Percentiles rank a stretch among this genome's conserved stretches.
Evolutionary conservation across 306 rosid genomes (phyloP).

Genomic region (Acacia confusa): DNA sequence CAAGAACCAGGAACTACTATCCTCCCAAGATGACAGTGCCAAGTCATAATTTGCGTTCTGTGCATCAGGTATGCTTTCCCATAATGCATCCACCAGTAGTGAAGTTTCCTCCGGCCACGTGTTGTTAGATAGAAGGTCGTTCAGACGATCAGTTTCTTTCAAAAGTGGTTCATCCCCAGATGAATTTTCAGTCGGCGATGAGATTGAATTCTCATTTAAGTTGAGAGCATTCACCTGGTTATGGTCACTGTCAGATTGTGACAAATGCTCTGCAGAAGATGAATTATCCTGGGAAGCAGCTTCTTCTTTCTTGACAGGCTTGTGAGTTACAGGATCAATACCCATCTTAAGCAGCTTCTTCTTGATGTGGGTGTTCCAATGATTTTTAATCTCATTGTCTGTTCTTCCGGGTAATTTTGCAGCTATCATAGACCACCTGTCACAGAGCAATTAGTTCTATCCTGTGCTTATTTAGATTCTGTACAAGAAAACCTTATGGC

Average conservation of each 20-base stretch:
- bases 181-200: conserved; percentile 52
- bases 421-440: conserved; percentile 95
- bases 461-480: background rate
- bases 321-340: conserved; percentile 84
- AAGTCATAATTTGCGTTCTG: conserved; percentile 30
- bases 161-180: conserved; percentile 53
- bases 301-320: conserved; percentile 60
- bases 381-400: conserved; percentile 88
- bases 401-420: conserved; percentile 86
- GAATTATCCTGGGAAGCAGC: conserved; percentile 35
- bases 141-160: conserved; percentile 53
- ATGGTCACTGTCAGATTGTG: conserved; percentile 30
- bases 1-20: conserved; percentile 63
- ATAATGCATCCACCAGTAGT: conserved; percentile 48
- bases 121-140: conserved; percentile 44
- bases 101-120: conserved; percentile 66
- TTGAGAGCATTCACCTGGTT: conserved; percentile 21
- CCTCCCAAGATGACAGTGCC: conserved; percentile 54
- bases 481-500: background rate
- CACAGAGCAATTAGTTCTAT: conserved; percentile 3
- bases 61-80: conserved; percentile 45
- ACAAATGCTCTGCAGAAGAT: conserved; percentile 32
- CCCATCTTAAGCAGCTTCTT: conserved; percentile 89
- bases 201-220: conserved; percentile 54
- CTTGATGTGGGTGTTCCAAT: conserved; percentile 95